Evolutionary conservation across 1,284 basidiomycete genomes (phyloP).

Genomic region (Athelia psychrophila): DNA sequence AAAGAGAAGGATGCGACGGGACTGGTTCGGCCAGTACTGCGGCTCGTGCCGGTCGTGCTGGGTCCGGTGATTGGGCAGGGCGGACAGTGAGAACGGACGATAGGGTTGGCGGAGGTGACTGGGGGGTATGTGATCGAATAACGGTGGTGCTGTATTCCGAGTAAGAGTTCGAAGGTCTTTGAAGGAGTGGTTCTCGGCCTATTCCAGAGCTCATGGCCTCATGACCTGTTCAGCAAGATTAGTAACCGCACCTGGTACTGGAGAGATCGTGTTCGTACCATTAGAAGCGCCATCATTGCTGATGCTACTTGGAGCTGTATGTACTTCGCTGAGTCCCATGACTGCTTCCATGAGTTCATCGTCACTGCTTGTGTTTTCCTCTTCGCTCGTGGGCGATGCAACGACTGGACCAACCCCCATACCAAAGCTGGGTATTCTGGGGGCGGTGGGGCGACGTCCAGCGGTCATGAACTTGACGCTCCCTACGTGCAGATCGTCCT

Average conservation of each 20-base stretch:
- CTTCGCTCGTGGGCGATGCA: conserved; percentile 37
- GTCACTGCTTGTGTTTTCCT: conserved; percentile 50
- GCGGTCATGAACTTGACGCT: conserved; percentile 79
- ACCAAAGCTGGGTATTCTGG: conserved; percentile 85
- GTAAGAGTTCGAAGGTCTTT: conserved; percentile 35
- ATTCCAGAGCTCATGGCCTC: neutral
- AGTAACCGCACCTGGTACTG: conserved; percentile 4
- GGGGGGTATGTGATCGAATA: conserved; percentile 46
- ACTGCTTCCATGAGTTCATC: conserved; percentile 72
- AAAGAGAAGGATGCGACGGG: conserved; percentile 25
- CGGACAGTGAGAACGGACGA: conserved; percentile 75
- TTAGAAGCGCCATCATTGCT: conserved; percentile 44
- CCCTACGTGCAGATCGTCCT: conserved; percentile 77
- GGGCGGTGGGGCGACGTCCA: conserved; percentile 56
- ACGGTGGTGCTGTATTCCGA: conserved; percentile 71
- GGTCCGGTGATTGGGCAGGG: conserved; percentile 37
- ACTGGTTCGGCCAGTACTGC: conserved; percentile 22
- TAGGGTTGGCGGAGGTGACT: conserved; percentile 49
- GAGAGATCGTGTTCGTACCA: conserved; percentile 16
- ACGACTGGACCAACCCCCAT: conserved; percentile 53
- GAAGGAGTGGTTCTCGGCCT: conserved; percentile 57
- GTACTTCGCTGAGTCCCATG: conserved; percentile 49
- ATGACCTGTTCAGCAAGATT: conserved; percentile 11
- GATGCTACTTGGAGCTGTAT: conserved; percentile 46
- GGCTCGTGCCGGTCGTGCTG: conserved; percentile 16